Percentiles rank a stretch among this genome's conserved stretches.
These are phyloP conservation scores for Hordeum marinum DNA, from an alignment of 176 grass and related monocot genomes.

Conservation along the genomic window DNA sequence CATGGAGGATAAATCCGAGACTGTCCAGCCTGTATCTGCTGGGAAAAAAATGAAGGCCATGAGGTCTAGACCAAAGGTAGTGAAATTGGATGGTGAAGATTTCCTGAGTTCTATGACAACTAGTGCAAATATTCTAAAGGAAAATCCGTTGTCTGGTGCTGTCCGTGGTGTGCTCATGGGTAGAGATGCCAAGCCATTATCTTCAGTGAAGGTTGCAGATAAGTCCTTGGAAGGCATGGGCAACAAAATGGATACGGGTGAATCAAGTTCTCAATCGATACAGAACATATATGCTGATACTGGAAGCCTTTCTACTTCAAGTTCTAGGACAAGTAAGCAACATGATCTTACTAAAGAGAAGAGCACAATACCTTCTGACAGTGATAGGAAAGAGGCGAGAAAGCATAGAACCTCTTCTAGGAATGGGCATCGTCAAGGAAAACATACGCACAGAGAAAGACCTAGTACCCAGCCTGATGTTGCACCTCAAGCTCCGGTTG, in stretches of 20 bases:
- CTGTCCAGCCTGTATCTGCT: constrained; percentile 17
- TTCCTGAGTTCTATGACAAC: constrained; percentile 36
- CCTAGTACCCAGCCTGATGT: constrained; percentile 24
- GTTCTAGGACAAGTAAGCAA: constrained; percentile 44
- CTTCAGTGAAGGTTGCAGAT: constrained; percentile 28
- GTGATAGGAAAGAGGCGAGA: constrained; percentile 37
- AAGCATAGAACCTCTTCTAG: constrained; percentile 44
- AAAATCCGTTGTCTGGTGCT: constrained; percentile 47
- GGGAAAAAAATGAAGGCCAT: constrained; percentile 46
- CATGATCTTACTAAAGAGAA: constrained; percentile 40
- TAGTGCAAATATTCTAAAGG: constrained; percentile 33
- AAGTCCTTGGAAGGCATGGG: constrained; percentile 22
- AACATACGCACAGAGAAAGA: constrained; percentile 61
- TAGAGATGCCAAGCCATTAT: constrained; percentile 39
- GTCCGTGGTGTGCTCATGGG: constrained; percentile 50
- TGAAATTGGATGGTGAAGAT: constrained; percentile 80
- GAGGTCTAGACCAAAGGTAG: constrained; percentile 75
- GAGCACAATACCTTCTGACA: constrained; percentile 42
- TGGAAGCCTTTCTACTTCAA: constrained; percentile 33
- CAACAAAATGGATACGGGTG: constrained; percentile 21
- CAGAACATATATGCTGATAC: constrained; percentile 20
- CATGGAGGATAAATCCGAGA: constrained; percentile 30
- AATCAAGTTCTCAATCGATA: constrained; percentile 33
- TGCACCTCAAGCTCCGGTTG: constrained; percentile 49
- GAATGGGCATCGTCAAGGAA: constrained; percentile 44